These are phyloP conservation scores for Cystofilobasidium capitatum DNA, from an alignment of 768 basidiomycete genomes.

Conservation along the genomic window DNA sequence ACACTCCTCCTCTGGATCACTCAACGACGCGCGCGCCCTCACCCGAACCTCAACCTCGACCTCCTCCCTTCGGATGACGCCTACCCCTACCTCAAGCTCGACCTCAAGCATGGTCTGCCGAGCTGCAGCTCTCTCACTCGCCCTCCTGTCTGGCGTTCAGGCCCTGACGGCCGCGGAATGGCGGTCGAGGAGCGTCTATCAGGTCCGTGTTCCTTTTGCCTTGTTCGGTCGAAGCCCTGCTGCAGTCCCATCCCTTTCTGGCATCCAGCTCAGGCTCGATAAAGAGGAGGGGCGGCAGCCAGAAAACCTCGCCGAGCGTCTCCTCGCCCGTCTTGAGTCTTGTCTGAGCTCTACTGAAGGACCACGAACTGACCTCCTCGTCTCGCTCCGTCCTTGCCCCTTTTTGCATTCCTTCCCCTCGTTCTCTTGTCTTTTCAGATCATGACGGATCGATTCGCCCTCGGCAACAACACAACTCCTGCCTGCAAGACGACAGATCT, in stretches of 20 bases:
- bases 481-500: neutral
- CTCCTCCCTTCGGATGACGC: neutral
- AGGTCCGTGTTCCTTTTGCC: neutral
- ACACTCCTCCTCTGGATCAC: too few relatives aligned
- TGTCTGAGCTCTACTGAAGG: too few relatives aligned
- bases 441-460: constrained; percentile 23
- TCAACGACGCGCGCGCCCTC: too few relatives aligned
- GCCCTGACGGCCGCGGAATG: constrained; percentile 8
- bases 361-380: too few relatives aligned
- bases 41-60: too few relatives aligned
- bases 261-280: too few relatives aligned
- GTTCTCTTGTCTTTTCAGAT: neutral
- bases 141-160: neutral
- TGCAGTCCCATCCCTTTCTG: too few relatives aligned
- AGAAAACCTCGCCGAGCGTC: too few relatives aligned
- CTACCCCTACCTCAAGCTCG: neutral
- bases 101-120: neutral
- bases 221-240: too few relatives aligned
- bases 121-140: neutral
- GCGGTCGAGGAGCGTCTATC: constrained; percentile 6
- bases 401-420: neutral
- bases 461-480: neutral
- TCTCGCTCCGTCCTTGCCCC: neutral
- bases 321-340: too few relatives aligned
- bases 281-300: too few relatives aligned